Percentiles rank a stretch among this genome's conserved stretches.
Conservation (phyloP, 2,329 filamentous ascomycete genomes). For the Trichoderma sp. region DNA sequence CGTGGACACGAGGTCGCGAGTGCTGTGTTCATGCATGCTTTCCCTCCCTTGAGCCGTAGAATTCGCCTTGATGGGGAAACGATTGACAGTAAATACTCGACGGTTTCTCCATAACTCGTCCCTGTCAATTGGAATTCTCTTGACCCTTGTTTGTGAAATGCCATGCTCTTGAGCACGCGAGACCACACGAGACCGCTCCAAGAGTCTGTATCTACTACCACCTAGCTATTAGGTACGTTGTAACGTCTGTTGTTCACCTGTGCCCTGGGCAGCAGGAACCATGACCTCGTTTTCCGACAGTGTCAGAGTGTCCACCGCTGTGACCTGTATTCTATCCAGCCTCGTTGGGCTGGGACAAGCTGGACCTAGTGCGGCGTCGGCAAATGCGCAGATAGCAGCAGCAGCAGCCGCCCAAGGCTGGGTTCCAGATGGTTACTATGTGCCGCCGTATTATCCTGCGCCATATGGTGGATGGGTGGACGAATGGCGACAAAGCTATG, state of each 20-base stretch:
- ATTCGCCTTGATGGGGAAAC: background rate
- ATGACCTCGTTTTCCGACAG: conserved; percentile 5
- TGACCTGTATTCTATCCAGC: conserved; percentile 10
- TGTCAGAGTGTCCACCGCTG: conserved; percentile 8
- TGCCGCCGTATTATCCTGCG: conserved; percentile 64
- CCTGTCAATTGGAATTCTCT: background rate
- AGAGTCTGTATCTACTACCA: background rate
- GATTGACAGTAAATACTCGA: conserved; percentile 1
- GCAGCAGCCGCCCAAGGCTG: background rate
- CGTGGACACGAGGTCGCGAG: background rate
- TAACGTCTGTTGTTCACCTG: background rate
- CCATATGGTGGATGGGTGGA: conserved; percentile 69
- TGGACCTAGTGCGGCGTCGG: background rate
- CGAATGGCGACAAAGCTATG: conserved; percentile 68
- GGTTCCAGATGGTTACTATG: conserved; percentile 34
- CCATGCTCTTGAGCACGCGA: background rate
- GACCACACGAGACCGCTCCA: background rate
- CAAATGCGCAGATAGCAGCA: conserved; percentile 5
- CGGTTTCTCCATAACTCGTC: background rate
- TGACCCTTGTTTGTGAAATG: background rate
- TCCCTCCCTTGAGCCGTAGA: background rate
- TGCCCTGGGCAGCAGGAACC: background rate
- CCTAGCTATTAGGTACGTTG: background rate
- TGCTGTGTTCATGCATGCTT: background rate
- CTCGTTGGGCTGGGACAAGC: conserved; percentile 5